phyloP scores from a whole-genome alignment of 2,329 filamentous ascomycete species.

The Talaromyces sp. region DNA sequence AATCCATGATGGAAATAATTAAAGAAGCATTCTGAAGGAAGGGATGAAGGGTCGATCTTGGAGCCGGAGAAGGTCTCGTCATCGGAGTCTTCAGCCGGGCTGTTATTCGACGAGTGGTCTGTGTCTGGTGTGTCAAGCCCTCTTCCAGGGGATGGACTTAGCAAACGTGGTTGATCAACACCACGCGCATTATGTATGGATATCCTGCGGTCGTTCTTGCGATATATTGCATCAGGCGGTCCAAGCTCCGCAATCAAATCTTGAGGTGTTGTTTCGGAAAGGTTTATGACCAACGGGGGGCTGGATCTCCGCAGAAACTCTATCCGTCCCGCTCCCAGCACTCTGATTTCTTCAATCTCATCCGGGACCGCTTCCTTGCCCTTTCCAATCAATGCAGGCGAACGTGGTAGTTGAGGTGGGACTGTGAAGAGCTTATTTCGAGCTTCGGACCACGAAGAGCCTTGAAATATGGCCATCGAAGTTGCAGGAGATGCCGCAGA shows the following conservation, averaged over 20 bases:
- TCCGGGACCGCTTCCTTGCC: slow-evolving; percentile 79
- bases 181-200: slow-evolving; percentile 65
- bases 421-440: slow-evolving; percentile 74
- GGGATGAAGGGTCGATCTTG: slow-evolving; percentile 58
- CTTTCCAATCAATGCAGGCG: slow-evolving; percentile 66
- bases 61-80: slow-evolving; percentile 56
- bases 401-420: slow-evolving; percentile 70
- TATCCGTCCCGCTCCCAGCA: slow-evolving; percentile 75
- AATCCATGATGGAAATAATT: slow-evolving; percentile 98
- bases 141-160: slow-evolving; percentile 37
- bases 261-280: slow-evolving; percentile 88
- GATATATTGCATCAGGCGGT: slow-evolving; percentile 89
- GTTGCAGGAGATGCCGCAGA: slow-evolving; percentile 72
- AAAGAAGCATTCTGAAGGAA: slow-evolving; percentile 71
- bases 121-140: slow-evolving; percentile 59
- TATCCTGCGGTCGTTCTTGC: slow-evolving; percentile 84
- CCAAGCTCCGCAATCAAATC: slow-evolving; percentile 88
- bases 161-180: slow-evolving; percentile 33
- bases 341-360: slow-evolving; percentile 76
- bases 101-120: slow-evolving; percentile 72
- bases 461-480: slow-evolving; percentile 88
- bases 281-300: slow-evolving; percentile 65
- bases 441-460: slow-evolving; percentile 85
- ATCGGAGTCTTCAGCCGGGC: slow-evolving; percentile 67
- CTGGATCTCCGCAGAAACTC: slow-evolving; percentile 73